Evolutionary conservation across 2,329 filamentous ascomycete species (phyloP), one percentile per base, ranked within the genome.

Genomic region (Aureobasidium lini): DNA sequence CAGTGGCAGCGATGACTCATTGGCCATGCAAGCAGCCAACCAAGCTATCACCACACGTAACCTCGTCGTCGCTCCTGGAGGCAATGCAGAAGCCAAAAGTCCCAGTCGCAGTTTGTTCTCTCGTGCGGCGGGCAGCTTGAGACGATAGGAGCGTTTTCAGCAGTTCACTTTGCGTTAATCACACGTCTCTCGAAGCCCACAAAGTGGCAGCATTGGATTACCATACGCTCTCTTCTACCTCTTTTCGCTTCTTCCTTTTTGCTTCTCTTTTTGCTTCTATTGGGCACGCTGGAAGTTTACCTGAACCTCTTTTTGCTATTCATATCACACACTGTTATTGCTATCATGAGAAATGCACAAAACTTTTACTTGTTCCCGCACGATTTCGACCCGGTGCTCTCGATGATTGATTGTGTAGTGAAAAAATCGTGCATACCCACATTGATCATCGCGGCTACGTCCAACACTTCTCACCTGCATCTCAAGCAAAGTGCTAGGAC

Each of bases 21-120:
- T 46, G 42, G 40, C 52, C 9, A 37, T 57, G 52, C 52, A 57
- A 36, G 52, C 52, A 42, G 52, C 40, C 32, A 57, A 29, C 32
- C 52, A 57, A 37, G 16, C 52, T 1, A 5, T 23, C 16, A 5
- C 28, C 10, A 23, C 50, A 18, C 28, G n/a, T 4, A 53, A 53
- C 9, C 6, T 42, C 11, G 32, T 29, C n/a, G 36, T 23, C 10
- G 15, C 49, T 11, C 36, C 9, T 16, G 23, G 28, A 3, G 28
- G 29, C 13, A 32, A 5, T 7, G 28, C 10, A 4, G 50, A 54
- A 29, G 37, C 39, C 18, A 54, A 43, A 23, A 54, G 50, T 13
- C 50, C 50, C 10, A 42, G 50, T 6, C 37, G 39, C n/a, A 37
- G 50, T 15, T 9, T 54, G 29, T 54, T 54, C 10, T 32, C 32